Evolutionary conservation across 192 early-diverging fungal species (phyloP).

Genomic region (Backusella circina): DNA sequence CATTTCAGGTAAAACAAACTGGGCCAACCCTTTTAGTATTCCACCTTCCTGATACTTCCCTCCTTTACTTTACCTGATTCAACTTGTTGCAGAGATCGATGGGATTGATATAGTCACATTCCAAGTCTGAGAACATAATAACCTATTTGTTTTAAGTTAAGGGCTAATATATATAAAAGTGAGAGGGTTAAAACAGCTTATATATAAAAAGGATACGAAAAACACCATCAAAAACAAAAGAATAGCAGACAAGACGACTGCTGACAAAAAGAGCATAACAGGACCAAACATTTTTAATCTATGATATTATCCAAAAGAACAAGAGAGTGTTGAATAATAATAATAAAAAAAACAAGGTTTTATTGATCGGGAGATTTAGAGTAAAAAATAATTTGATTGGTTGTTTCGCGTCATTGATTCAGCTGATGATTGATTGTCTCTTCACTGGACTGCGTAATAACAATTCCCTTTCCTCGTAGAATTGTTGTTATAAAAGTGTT

Average conservation of each 20-base stretch:
- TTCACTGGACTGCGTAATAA: background rate
- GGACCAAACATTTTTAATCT: slow-evolving; percentile 44
- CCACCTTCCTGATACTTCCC: background rate
- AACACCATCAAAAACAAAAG: slow-evolving; percentile 92
- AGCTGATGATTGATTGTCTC: background rate
- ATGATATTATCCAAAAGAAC: too few species aligned
- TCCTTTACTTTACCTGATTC: slow-evolving; percentile 64
- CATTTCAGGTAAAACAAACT: slow-evolving; percentile 93
- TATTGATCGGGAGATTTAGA: background rate
- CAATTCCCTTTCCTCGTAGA: background rate
- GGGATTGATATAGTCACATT: slow-evolving; percentile 98
- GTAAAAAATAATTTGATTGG: background rate
- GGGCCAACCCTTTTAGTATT: background rate
- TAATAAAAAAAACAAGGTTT: too few species aligned
- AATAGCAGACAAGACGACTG: slow-evolving; percentile 79
- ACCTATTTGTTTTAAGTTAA: slow-evolving; percentile 13
- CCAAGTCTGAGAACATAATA: slow-evolving; percentile 52
- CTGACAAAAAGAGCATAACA: slow-evolving; percentile 78
- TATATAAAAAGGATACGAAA: slow-evolving; percentile 57
- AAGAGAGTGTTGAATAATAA: too few species aligned
- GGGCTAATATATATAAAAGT: background rate
- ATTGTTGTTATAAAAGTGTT: background rate
- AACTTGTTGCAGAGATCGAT: slow-evolving; percentile 93
- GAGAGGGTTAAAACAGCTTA: background rate
- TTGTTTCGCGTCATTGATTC: background rate